These are phyloP conservation scores for Verticillium longisporum DNA, from an alignment of 2,329 filamentous ascomycete genomes.

Conservation along the genomic window DNA sequence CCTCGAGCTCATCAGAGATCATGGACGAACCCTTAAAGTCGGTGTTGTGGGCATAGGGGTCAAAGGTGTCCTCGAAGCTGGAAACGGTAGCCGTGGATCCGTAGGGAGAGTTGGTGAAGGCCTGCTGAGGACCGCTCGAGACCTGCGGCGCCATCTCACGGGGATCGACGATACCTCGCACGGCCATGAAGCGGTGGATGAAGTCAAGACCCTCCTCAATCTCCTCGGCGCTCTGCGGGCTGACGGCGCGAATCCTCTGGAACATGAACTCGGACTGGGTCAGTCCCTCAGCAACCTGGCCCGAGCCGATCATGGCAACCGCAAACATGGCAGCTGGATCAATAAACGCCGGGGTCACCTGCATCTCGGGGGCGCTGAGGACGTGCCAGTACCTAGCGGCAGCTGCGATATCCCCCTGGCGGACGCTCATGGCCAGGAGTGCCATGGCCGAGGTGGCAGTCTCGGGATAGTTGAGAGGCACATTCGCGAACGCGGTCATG, in stretches of 20 bases:
- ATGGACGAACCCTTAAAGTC: constrained; percentile 90
- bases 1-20: constrained; percentile 86
- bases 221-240: constrained; percentile 62
- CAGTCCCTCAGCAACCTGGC: constrained; percentile 76
- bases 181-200: constrained; percentile 51
- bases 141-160: constrained; percentile 43
- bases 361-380: constrained; percentile 55
- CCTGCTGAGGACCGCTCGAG: constrained; percentile 35
- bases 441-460: constrained; percentile 62
- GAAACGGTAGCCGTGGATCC: constrained; percentile 49
- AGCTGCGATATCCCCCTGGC: constrained; percentile 68
- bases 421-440: constrained; percentile 79
- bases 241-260: constrained; percentile 62
- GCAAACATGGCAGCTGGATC: constrained; percentile 89
- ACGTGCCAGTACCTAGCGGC: constrained; percentile 78
- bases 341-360: constrained; percentile 60
- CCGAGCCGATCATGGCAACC: constrained; percentile 78
- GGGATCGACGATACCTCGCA: constrained; percentile 47
- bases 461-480: constrained; percentile 44
- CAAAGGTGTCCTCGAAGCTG: constrained; percentile 73
- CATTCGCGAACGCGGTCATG: constrained; percentile 54
- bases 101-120: constrained; percentile 43
- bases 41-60: constrained; percentile 83
- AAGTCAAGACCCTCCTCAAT: constrained; percentile 82
- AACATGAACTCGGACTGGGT: constrained; percentile 81